These are phyloP conservation scores for Penicillium sp. DNA, from an alignment of 2,329 filamentous ascomycete species.

Conservation along the genomic window DNA sequence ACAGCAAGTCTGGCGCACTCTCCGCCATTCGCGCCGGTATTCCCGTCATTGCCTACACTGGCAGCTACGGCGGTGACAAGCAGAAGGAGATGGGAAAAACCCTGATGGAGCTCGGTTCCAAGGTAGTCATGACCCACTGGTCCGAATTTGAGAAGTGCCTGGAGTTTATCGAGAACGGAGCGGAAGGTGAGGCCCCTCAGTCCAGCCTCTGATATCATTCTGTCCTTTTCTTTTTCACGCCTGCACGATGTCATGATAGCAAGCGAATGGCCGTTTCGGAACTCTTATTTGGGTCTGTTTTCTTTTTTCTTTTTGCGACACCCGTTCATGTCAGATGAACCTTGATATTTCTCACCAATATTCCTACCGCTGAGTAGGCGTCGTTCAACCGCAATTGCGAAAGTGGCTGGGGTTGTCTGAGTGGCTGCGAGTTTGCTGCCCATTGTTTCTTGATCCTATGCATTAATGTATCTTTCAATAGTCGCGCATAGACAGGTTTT, in stretches of 20 bases:
- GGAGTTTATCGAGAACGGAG: slow-evolving; percentile 37
- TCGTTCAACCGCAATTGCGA: neutral
- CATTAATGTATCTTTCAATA: slow-evolving; percentile 7
- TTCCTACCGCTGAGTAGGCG: neutral
- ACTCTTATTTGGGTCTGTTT: slow-evolving; percentile 11
- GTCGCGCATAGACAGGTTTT: slow-evolving; percentile 11
- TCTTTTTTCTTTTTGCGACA: neutral
- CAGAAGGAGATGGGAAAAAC: slow-evolving; percentile 60
- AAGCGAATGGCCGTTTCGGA: slow-evolving; percentile 28
- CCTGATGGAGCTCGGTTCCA: slow-evolving; percentile 58
- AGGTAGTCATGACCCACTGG: slow-evolving; percentile 54
- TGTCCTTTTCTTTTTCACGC: neutral
- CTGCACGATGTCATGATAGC: slow-evolving; percentile 33
- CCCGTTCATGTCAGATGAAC: neutral
- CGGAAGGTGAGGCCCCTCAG: slow-evolving; percentile 10
- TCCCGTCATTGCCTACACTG: slow-evolving; percentile 77
- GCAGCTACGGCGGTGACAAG: slow-evolving; percentile 62
- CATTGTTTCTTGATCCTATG: slow-evolving; percentile 5
- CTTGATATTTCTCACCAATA: neutral
- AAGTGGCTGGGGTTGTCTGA: neutral
- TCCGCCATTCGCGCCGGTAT: slow-evolving; percentile 74
- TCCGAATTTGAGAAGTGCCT: slow-evolving; percentile 43
- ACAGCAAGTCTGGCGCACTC: slow-evolving; percentile 78
- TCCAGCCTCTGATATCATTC: slow-evolving; percentile 13
- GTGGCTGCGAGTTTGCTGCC: neutral